Evolutionary conservation across 257 asterid genomes (phyloP).

Genomic region (Lycium barbarum): DNA sequence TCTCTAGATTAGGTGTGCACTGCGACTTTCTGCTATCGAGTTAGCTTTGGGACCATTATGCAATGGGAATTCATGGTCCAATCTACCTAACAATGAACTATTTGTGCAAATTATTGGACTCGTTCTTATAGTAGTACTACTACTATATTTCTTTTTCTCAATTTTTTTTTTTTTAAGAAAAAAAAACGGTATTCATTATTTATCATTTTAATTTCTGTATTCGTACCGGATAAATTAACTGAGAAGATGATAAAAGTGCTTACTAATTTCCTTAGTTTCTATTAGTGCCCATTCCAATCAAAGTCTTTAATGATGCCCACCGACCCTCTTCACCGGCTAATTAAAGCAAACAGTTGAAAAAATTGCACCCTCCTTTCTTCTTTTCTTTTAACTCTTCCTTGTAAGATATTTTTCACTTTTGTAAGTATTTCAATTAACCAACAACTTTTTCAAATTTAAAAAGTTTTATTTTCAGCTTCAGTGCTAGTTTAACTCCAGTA

Average conservation of each 20-base stretch:
- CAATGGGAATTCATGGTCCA: not conserved
- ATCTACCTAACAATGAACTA: not conserved
- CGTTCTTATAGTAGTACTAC: not conserved
- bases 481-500: not conserved
- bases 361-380: no score
- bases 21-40: not conserved
- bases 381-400: no score
- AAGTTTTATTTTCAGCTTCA: not conserved
- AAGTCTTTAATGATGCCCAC: not conserved
- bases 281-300: not conserved
- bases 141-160: not conserved
- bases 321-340: slow-evolving; percentile 8
- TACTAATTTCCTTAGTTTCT: no score
- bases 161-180: not conserved
- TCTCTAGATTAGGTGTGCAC: not conserved
- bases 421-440: not conserved
- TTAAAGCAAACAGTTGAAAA: not conserved
- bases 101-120: not conserved
- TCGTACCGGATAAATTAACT: no score
- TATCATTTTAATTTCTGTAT: not conserved
- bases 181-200: no score
- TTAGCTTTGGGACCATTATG: not conserved
- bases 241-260: not conserved
- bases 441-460: not conserved
- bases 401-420: not conserved